Evolutionary conservation across 2,329 filamentous ascomycete genomes (phyloP).

Genomic region (Diaporthe sp.): DNA sequence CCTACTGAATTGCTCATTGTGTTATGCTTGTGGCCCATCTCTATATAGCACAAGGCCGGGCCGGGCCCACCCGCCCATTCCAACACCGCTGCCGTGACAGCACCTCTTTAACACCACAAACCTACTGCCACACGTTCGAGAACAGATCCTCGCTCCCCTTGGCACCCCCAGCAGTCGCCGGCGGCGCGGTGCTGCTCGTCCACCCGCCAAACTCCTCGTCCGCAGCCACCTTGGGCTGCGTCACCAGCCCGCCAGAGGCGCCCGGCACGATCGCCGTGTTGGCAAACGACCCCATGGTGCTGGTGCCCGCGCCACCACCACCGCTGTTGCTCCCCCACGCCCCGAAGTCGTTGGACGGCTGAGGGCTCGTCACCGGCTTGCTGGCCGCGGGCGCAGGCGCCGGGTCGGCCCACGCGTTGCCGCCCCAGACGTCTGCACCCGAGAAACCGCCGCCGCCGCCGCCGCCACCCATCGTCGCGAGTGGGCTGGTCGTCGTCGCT

Average conservation of each 20-base stretch:
- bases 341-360: slow-evolving; percentile 68
- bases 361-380: slow-evolving; percentile 62
- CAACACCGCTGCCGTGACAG: background rate
- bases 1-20: background rate
- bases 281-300: slow-evolving; percentile 61
- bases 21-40: background rate
- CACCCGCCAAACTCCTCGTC: slow-evolving; percentile 98
- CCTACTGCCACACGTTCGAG: slow-evolving; percentile 92
- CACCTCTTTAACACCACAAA: background rate
- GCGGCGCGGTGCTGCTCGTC: slow-evolving; percentile 77
- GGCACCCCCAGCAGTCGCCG: slow-evolving; percentile 44
- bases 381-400: slow-evolving; percentile 50
- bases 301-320: slow-evolving; percentile 59
- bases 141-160: slow-evolving; percentile 86
- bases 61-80: no score
- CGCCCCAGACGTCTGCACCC: slow-evolving; percentile 84
- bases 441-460: slow-evolving; percentile 55
- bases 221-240: slow-evolving; percentile 79
- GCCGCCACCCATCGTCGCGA: slow-evolving; percentile 55
- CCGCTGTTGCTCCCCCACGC: slow-evolving; percentile 48
- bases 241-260: slow-evolving; percentile 74
- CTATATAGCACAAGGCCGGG: background rate
- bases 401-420: slow-evolving; percentile 84
- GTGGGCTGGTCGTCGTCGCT: slow-evolving; percentile 54
- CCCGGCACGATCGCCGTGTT: slow-evolving; percentile 73